Evolutionary conservation across 345 rosid species (phyloP).

Genomic region (Isatis tinctoria): DNA sequence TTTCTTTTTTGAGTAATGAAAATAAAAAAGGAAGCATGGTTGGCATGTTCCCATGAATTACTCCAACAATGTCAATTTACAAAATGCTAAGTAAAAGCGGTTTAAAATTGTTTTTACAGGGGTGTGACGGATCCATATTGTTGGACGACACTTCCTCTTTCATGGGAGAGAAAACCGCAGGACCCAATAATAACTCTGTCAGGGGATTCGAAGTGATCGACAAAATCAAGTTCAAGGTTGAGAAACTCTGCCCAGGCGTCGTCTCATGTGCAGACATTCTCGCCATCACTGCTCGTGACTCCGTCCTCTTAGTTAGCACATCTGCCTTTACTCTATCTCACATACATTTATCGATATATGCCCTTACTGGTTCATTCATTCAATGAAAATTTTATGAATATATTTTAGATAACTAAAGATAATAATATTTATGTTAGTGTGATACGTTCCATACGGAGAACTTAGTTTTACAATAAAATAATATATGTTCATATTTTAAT

Average conservation of each 20-base stretch:
- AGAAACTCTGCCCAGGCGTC: constrained; percentile 47
- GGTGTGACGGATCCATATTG: constrained; percentile 68
- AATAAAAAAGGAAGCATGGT: background rate
- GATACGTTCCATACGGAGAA: no score
- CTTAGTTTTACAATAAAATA: no score
- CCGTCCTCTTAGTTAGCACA: constrained; percentile 38
- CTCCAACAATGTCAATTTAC: background rate
- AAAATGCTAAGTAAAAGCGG: background rate
- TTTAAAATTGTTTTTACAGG: constrained; percentile 32
- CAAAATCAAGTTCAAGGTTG: constrained; percentile 45
- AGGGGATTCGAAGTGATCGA: constrained; percentile 57
- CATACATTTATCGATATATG: background rate
- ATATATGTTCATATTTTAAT: no score
- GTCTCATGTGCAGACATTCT: constrained; percentile 69
- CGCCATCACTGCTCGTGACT: constrained; percentile 65
- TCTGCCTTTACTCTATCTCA: background rate
- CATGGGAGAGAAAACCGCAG: constrained; percentile 53
- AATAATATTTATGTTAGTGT: background rate
- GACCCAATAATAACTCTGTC: constrained; percentile 49
- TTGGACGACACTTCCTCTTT: constrained; percentile 52
- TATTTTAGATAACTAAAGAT: background rate
- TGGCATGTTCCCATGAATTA: constrained; percentile 6
- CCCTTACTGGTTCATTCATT: background rate
- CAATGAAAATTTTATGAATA: background rate
- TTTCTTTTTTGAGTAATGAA: background rate